phyloP scores from a whole-genome alignment of 345 rosid genomes.

The Sisymbrium irio region DNA sequence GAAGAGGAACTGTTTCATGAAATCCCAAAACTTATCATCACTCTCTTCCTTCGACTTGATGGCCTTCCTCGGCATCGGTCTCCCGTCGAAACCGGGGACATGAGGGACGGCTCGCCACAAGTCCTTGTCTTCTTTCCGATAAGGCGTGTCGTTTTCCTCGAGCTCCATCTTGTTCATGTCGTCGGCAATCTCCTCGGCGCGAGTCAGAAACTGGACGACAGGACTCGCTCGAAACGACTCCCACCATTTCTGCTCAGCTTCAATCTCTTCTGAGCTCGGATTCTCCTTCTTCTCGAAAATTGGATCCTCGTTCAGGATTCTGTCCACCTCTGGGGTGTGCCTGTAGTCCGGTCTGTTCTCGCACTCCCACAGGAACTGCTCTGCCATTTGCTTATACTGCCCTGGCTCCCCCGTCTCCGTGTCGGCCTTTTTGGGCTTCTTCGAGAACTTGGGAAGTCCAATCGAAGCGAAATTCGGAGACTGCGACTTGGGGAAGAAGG shows the following conservation, averaged over 20 bases:
- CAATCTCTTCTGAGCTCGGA: constrained; percentile 59
- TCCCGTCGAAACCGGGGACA: constrained; percentile 69
- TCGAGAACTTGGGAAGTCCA: constrained; percentile 40
- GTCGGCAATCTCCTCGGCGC: constrained; percentile 62
- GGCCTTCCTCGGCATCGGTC: constrained; percentile 90
- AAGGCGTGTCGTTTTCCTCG: constrained; percentile 54
- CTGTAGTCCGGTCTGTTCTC: constrained; percentile 75
- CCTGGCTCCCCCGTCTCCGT: constrained; percentile 42
- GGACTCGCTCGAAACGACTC: constrained; percentile 57
- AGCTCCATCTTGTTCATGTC: constrained; percentile 61
- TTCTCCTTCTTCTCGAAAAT: constrained; percentile 64
- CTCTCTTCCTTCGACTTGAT: constrained; percentile 66
- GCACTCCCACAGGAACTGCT: constrained; percentile 74
- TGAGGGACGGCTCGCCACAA: constrained; percentile 72
- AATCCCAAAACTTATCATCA: constrained; percentile 94
- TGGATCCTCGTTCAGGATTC: constrained; percentile 56
- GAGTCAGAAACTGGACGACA: constrained; percentile 58
- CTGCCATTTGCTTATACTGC: constrained; percentile 40
- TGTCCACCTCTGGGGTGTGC: constrained; percentile 76
- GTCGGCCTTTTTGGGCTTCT: constrained; percentile 35
- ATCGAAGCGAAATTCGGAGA: constrained; percentile 62
- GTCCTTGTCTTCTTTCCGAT: constrained; percentile 62
- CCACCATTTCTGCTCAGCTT: constrained; percentile 80
- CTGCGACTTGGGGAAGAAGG: constrained; percentile 32
- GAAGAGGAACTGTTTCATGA: constrained; percentile 69